A percentile compares a stretch with the other conserved stretches of the same genome.
These are phyloP conservation scores for Dalechampia spathulata DNA, from an alignment of 441 rosid species.

Conservation along the genomic window DNA sequence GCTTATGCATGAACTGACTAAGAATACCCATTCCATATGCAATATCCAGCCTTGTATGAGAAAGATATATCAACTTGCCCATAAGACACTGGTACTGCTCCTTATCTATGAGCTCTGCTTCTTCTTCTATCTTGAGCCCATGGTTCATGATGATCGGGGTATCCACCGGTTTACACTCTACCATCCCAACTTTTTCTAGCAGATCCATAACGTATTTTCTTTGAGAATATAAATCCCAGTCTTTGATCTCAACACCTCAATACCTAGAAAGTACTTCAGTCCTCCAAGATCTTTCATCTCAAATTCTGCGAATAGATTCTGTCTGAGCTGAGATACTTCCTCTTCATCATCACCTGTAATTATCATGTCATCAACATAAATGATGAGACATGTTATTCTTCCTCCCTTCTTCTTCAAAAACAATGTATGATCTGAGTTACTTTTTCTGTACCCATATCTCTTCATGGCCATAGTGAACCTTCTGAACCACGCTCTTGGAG, in stretches of 20 bases:
- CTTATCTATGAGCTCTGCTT: neutral
- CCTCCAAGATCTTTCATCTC: neutral
- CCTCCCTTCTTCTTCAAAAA: neutral
- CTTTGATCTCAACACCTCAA: neutral
- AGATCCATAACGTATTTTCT: neutral
- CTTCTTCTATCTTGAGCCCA: neutral
- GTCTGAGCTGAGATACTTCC: neutral
- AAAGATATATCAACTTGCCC: no score
- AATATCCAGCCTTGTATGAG: no score
- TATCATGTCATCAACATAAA: no score
- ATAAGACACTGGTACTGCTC: neutral
- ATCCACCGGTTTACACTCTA: neutral
- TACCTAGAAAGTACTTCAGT: neutral
- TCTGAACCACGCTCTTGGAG: no score
- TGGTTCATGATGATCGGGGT: neutral
- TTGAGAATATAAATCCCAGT: neutral
- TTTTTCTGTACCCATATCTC: neutral
- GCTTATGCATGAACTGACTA: neutral
- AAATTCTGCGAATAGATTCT: neutral
- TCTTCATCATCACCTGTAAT: neutral
- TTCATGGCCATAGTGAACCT: neutral
- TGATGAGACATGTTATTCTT: no score
- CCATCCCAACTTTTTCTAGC: neutral
- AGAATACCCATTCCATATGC: no score
- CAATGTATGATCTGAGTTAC: no score